phyloP scores from a whole-genome alignment of 2,329 filamentous ascomycete species.

The Rutstroemia sp. region DNA sequence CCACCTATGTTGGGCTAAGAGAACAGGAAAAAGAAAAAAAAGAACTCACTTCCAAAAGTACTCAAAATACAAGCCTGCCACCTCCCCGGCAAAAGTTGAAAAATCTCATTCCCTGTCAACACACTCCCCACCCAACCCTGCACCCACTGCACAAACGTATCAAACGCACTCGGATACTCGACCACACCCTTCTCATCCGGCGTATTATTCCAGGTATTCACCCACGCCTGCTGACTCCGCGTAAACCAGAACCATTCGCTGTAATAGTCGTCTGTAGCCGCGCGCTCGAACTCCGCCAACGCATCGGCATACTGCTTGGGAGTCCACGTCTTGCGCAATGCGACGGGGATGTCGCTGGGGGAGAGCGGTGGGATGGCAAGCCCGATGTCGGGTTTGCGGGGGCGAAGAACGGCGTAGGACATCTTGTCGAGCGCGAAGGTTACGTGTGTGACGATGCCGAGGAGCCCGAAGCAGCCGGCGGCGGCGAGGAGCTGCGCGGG shows the following conservation, averaged over 20 bases:
- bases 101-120: conserved; percentile 29
- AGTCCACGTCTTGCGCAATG: conserved; percentile 30
- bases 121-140: conserved; percentile 32
- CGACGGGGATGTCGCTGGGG: conserved; percentile 33
- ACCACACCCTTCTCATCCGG: conserved; percentile 27
- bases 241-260: conserved; percentile 46
- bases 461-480: conserved; percentile 38
- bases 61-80: conserved; percentile 32
- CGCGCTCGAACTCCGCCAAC: conserved; percentile 32
- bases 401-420: conserved; percentile 39
- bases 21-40: not conserved
- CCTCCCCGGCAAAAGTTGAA: conserved; percentile 29
- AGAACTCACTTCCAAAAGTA: conserved; percentile 24
- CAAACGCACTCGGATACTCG: conserved; percentile 31
- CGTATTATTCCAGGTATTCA: conserved; percentile 39
- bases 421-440: conserved; percentile 40
- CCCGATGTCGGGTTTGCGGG: conserved; percentile 35
- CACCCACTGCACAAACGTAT: conserved; percentile 28
- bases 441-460: conserved; percentile 42
- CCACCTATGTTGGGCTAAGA: not conserved
- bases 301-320: conserved; percentile 30
- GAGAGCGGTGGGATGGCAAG: conserved; percentile 38
- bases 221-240: conserved; percentile 37
- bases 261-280: conserved; percentile 37
- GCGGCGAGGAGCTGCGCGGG: conserved; percentile 35